Evolutionary conservation across 768 basidiomycete species (phyloP).

Genomic region (Lactarius sp.): DNA sequence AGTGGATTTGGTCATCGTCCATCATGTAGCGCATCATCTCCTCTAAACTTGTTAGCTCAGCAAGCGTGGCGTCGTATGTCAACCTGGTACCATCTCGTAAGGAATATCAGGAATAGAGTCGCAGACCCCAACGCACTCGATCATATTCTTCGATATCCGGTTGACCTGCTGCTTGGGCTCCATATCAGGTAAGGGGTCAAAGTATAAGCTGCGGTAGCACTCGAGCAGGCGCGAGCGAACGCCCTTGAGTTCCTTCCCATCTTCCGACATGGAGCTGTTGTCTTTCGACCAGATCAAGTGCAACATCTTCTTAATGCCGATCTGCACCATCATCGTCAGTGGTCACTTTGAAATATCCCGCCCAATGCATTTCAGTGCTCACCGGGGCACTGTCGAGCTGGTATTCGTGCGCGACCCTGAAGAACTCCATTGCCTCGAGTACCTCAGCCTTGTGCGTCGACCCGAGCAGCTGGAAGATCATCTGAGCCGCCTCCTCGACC

Average conservation of each 20-base stretch:
- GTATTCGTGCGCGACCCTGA: slow-evolving; percentile 76
- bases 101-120: background rate
- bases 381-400: slow-evolving; percentile 76
- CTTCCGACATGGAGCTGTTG: slow-evolving; percentile 69
- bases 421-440: slow-evolving; percentile 85
- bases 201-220: slow-evolving; percentile 83
- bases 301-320: slow-evolving; percentile 91
- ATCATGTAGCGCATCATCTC: slow-evolving; percentile 97
- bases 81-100: slow-evolving; percentile 43
- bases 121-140: slow-evolving; percentile 58
- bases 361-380: slow-evolving; percentile 16
- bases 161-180: slow-evolving; percentile 83
- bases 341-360: background rate
- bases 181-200: slow-evolving; percentile 71
- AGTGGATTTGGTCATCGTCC: slow-evolving; percentile 79
- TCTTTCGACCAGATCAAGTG: slow-evolving; percentile 98
- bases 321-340: slow-evolving; percentile 37
- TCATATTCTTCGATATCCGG: slow-evolving; percentile 93
- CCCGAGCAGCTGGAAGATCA: slow-evolving; percentile 72
- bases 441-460: slow-evolving; percentile 84
- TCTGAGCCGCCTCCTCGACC: slow-evolving; percentile 63
- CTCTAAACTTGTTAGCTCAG: slow-evolving; percentile 92
- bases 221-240: slow-evolving; percentile 84
- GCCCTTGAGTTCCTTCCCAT: slow-evolving; percentile 78
- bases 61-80: slow-evolving; percentile 88